A percentile compares a stretch with the other conserved stretches of the same genome.
These are phyloP conservation scores for Malassezia pachydermatis DNA, from an alignment of 1,284 basidiomycete genomes.

Conservation along the genomic window DNA sequence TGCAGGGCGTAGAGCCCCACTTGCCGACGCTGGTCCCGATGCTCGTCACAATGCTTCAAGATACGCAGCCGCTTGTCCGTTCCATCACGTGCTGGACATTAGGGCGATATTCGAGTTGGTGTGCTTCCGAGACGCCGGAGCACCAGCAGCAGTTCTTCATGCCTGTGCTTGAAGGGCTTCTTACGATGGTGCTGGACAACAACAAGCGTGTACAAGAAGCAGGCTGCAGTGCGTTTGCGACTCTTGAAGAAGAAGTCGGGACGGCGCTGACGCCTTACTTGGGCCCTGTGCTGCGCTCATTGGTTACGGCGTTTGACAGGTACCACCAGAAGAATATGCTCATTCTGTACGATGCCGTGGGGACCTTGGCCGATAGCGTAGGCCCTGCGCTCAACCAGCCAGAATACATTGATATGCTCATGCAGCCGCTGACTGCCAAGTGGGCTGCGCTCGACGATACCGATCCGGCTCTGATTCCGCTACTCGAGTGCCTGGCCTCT, in stretches of 20 bases:
- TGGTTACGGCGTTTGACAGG: constrained; percentile 91
- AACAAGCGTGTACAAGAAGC: constrained; percentile 99
- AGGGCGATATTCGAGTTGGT: constrained; percentile 96
- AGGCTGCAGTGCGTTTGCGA: constrained; percentile 95
- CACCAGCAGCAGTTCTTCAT: constrained; percentile 84
- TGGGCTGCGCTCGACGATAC: constrained; percentile 83
- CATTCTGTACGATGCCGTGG: constrained; percentile 94
- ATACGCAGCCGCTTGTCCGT: constrained; percentile 90
- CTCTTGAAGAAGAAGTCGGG: constrained; percentile 94
- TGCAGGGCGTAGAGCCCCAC: constrained; percentile 88
- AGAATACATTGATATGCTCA: constrained; percentile 80
- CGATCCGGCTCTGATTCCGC: constrained; percentile 83
- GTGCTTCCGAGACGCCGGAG: constrained; percentile 64
- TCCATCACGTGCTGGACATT: constrained; percentile 99
- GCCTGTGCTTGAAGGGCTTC: constrained; percentile 93
- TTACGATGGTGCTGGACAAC: constrained; percentile 94
- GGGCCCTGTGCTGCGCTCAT: constrained; percentile 83
- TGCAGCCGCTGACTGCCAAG: constrained; percentile 82
- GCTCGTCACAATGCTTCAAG: constrained; percentile 76
- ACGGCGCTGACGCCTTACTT: constrained; percentile 79
- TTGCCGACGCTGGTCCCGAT: constrained; percentile 83
- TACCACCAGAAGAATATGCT: constrained; percentile 99
- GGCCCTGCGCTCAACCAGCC: constrained; percentile 75
- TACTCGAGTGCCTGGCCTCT: constrained; percentile 83
- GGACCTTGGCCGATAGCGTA: constrained; percentile 92